Evolutionary conservation across 208 protist species (phyloP).

Genomic region (Leishmania tarentolae): DNA sequence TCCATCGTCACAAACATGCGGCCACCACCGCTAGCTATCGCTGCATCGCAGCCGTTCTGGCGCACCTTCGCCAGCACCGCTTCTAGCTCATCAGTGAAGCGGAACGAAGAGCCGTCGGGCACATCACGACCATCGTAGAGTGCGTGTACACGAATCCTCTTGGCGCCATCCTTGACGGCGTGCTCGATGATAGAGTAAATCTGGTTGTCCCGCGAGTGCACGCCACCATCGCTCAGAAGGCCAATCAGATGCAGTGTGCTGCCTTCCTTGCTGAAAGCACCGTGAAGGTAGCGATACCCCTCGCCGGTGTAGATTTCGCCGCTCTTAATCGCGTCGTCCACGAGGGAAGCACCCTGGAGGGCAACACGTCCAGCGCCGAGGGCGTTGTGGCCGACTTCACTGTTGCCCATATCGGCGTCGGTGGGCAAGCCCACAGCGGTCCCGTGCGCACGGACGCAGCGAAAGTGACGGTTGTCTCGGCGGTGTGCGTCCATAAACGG

Average conservation of each 20-base stretch:
- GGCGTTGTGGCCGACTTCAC: constrained; percentile 96
- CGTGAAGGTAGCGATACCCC: constrained; percentile 90
- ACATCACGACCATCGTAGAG: constrained; percentile 96
- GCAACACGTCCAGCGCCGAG: constrained; percentile 93
- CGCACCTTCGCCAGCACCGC: constrained; percentile 78
- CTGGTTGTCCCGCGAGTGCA: constrained; percentile 94
- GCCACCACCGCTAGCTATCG: constrained; percentile 93
- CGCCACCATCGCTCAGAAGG: constrained; percentile 93
- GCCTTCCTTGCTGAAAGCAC: constrained; percentile 68
- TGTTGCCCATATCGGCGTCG: constrained; percentile 96
- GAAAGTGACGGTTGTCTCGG: constrained; percentile 64
- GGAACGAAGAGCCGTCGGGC: constrained; percentile 89
- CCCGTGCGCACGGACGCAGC: constrained; percentile 93
- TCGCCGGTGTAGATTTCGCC: constrained; percentile 88
- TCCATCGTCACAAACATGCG: constrained; percentile 97
- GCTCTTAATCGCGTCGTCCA: constrained; percentile 88
- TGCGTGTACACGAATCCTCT: constrained; percentile 91
- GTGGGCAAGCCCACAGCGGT: constrained; percentile 93
- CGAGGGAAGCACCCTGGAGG: constrained; percentile 94
- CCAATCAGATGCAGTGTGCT: constrained; percentile 93
- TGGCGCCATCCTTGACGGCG: constrained; percentile 79
- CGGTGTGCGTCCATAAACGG: constrained; percentile 81
- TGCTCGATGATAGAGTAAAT: constrained; percentile 89
- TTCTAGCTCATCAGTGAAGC: constrained; percentile 93
- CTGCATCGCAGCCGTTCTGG: constrained; percentile 76